These are phyloP conservation scores for Takashimella koratensis DNA, from an alignment of 1,284 basidiomycete genomes.

Conservation along the genomic window DNA sequence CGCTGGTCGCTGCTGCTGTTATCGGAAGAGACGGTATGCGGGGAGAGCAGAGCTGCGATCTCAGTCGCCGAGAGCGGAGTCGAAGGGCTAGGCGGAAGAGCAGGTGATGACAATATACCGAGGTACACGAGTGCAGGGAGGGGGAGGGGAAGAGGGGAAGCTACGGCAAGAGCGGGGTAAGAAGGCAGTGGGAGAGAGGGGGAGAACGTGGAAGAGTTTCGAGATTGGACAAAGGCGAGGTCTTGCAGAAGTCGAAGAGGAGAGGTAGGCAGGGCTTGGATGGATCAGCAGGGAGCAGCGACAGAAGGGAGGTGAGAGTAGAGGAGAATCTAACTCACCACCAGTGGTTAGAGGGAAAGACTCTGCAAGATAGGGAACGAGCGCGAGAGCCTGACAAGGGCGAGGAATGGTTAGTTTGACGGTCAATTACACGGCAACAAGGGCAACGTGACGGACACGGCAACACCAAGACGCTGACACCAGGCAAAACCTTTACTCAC, in stretches of 20 bases:
- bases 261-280: conserved; percentile 20
- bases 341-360: conserved; percentile 10
- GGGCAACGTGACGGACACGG: too few relatives aligned
- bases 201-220: conserved; percentile 4
- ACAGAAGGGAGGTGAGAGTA: background rate
- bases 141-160: conserved; percentile 28
- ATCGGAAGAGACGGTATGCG: too few relatives aligned
- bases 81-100: background rate
- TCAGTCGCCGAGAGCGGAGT: too few relatives aligned
- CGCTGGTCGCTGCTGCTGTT: too few relatives aligned
- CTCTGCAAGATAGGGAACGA: conserved; percentile 12
- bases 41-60: too few relatives aligned
- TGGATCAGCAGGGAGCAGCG: conserved; percentile 3
- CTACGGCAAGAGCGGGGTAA: conserved; percentile 14
- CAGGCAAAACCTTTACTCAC: conserved; percentile 14
- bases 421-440: too few relatives aligned
- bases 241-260: conserved; percentile 32
- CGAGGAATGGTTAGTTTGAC: background rate
- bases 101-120: conserved; percentile 13
- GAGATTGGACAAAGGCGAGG: conserved; percentile 16
- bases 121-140: conserved; percentile 18
- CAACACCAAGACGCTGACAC: too few relatives aligned
- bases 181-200: conserved; percentile 12
- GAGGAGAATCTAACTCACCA: background rate
- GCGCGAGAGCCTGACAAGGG: conserved; percentile 7